Conservation (phyloP, 768 basidiomycete genomes). For the Lentinula boryana region DNA sequence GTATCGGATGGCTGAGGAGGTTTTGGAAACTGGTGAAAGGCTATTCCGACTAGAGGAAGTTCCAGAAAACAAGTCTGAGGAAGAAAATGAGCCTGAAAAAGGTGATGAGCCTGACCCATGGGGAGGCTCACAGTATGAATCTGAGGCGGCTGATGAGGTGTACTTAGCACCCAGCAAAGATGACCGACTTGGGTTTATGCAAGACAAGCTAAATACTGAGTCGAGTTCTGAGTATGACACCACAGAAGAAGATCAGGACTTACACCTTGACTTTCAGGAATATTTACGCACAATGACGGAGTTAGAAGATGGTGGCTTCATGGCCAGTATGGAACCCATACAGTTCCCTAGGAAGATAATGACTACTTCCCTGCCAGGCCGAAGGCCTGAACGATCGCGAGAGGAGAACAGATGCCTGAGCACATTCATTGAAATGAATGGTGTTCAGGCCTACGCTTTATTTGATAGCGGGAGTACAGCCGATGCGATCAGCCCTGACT, state of each 20-base stretch:
- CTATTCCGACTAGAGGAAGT: not conserved
- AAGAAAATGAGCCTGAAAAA: not conserved
- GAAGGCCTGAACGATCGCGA: not conserved
- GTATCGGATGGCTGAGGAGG: not conserved
- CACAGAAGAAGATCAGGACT: too few species aligned
- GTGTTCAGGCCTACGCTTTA: not conserved
- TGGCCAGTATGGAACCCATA: too few species aligned
- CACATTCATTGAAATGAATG: not conserved
- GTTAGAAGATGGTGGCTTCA: too few species aligned
- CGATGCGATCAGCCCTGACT: conserved; percentile 13
- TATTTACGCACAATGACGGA: too few species aligned
- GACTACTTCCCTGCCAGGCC: too few species aligned
- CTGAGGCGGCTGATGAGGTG: not conserved
- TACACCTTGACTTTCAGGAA: too few species aligned
- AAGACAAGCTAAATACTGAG: too few species aligned
- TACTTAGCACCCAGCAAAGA: not conserved
- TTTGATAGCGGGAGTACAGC: conserved; percentile 13
- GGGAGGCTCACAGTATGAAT: not conserved
- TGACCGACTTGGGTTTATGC: too few species aligned
- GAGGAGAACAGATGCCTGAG: conserved; percentile 1
- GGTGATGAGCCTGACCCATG: not conserved
- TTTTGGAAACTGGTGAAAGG: not conserved
- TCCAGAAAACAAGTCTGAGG: not conserved
- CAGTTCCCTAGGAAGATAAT: too few species aligned
- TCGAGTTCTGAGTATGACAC: too few species aligned